Evolutionary conservation across 31 red algal species (phyloP).

Genomic region (Odonthalia washingtoniensis): DNA sequence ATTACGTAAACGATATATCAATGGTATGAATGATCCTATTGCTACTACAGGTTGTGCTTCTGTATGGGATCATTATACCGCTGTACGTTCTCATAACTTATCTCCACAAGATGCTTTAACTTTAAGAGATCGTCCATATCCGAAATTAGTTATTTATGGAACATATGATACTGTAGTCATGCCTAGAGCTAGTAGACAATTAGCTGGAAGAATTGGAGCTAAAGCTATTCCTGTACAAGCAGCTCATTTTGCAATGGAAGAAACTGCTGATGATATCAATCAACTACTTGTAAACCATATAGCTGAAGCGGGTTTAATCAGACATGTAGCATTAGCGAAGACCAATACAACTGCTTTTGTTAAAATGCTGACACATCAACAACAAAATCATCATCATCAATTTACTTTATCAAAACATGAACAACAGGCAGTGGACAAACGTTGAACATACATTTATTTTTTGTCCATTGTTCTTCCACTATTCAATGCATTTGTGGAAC

Average conservation of each 20-base stretch:
- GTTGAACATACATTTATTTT: too few species aligned
- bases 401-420: too few species aligned
- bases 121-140: not conserved
- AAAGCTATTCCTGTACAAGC: not conserved
- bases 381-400: not conserved
- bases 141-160: slow-evolving; percentile 53
- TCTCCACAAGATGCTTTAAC: slow-evolving; percentile 22
- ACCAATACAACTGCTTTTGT: too few species aligned
- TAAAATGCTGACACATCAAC: too few species aligned
- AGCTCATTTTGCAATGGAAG: slow-evolving; percentile 54
- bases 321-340: not conserved
- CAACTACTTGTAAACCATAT: slow-evolving; percentile 4
- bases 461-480: too few species aligned
- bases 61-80: slow-evolving; percentile 59
- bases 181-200: slow-evolving; percentile 45
- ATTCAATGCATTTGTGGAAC: too few species aligned
- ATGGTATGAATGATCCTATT: not conserved
- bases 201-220: slow-evolving; percentile 47
- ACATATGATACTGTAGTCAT: slow-evolving; percentile 34
- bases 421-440: too few species aligned
- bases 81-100: slow-evolving; percentile 47
- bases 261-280: slow-evolving; percentile 32
- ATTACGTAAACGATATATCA: not conserved
- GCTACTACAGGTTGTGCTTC: not conserved
- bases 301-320: not conserved